Evolutionary conservation across 495 filamentous ascomycete species (phyloP), one percentile per base, ranked within the genome.

Genomic region (Halenospora varia): DNA sequence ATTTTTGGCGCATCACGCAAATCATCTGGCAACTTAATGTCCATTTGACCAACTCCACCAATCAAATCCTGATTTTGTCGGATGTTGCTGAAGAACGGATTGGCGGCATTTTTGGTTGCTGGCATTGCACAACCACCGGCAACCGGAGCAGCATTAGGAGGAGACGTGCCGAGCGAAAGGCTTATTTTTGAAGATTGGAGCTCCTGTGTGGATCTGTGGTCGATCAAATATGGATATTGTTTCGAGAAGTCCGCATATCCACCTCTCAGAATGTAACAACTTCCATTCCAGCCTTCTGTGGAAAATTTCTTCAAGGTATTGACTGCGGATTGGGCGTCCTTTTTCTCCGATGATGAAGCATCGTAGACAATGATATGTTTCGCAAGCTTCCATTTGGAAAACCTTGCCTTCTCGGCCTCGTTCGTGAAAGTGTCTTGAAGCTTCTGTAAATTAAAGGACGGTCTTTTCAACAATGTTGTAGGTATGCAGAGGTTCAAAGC

Each of bases 31-130:
- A 88, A 69, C 48, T 85, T 81, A 47, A 98, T 68, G 26, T 90
- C 75, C 63, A 97, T 85, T 66, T 96, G 92, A 0, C 94, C 94
- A 42, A 98, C 94, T 22, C 94, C 94, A 53, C 88, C 92, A 47
- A 96, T 84, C 41, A 98, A 72, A 67, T 98, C 94, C 84, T 96
- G 94, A 60, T 98, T 96, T 70, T 97, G 94, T 24, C 95, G 82
- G 62, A 98, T 97, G 60, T 96, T 97, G 55, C 83, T 82, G 72
- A 97, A 98, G 71, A 98, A 97, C 0, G 95, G 92, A 64, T 95
- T 96, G 13, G 82, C 78, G 1, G 83, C 79, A 55, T 75, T 75
- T 53, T 86, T 78, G 19, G 80, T 77, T 20, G 78, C 75, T 13
- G 94, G 94, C 67, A 98, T 80, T 55, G 84, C 78, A 65, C 95